Conservation (phyloP, 1,284 basidiomycete species). For the Leucoagaricus sp. region DNA sequence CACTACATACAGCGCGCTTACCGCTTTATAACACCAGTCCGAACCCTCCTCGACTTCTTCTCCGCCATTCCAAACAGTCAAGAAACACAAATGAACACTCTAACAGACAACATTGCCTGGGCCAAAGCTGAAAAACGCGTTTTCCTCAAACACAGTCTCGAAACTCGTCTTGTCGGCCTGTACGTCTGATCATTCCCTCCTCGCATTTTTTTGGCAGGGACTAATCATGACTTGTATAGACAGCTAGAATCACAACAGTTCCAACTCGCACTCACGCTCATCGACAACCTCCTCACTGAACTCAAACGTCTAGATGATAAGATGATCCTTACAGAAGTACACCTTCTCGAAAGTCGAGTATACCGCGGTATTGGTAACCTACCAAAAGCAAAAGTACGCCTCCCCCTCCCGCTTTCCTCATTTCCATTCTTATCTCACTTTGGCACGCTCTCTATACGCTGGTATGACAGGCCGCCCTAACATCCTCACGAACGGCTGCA, state of each 20-base stretch:
- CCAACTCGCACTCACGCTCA: conserved; percentile 80
- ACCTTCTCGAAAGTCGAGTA: conserved; percentile 90
- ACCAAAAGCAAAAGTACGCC: conserved; percentile 84
- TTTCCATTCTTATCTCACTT: background rate
- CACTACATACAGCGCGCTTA: background rate
- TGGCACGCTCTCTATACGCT: too few species aligned
- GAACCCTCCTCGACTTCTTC: conserved; percentile 92
- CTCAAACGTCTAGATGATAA: conserved; percentile 96
- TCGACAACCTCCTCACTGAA: conserved; percentile 86
- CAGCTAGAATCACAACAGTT: conserved; percentile 81
- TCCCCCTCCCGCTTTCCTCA: background rate
- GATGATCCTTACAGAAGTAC: conserved; percentile 96
- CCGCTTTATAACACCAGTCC: conserved; percentile 54
- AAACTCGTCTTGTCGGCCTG: conserved; percentile 87
- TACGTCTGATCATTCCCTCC: conserved; percentile 41
- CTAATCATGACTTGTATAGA: conserved; percentile 31
- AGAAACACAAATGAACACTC: conserved; percentile 82
- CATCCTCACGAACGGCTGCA: conserved; percentile 91
- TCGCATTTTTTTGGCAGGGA: background rate
- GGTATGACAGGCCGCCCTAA: conserved; percentile 76
- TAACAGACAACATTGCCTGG: conserved; percentile 93
- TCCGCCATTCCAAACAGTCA: conserved; percentile 74
- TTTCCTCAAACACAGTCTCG: conserved; percentile 93
- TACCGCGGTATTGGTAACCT: conserved; percentile 92
- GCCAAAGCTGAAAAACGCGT: conserved; percentile 91